Evolutionary conservation across 1,139 yeast genomes (phyloP).

Genomic region (Meyerozyma guilliermondii): DNA sequence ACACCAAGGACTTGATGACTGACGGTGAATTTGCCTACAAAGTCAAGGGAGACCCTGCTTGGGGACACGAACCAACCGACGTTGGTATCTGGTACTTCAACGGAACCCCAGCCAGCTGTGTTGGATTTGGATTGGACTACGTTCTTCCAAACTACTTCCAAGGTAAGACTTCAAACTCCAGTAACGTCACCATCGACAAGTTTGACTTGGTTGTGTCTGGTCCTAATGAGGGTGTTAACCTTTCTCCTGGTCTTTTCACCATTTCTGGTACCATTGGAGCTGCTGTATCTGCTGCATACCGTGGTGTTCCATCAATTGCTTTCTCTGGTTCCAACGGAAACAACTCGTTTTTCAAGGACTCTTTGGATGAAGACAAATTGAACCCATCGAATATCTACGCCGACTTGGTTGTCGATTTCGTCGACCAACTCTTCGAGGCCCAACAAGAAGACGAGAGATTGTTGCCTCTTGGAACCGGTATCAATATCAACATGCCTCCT

Average conservation of each 20-base stretch:
- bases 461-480: conserved; percentile 41
- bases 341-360: conserved; percentile 41
- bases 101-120: conserved; percentile 44
- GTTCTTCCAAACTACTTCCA: conserved; percentile 35
- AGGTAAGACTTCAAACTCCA: conserved; percentile 10
- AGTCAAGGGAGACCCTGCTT: conserved; percentile 39
- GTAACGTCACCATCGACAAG: conserved; percentile 23
- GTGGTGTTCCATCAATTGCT: conserved; percentile 40
- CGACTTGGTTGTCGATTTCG: conserved; percentile 31
- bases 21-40: conserved; percentile 41
- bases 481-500: conserved; percentile 45
- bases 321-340: conserved; percentile 33
- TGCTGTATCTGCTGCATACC: conserved; percentile 33
- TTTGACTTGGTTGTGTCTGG: conserved; percentile 43
- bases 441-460: conserved; percentile 25
- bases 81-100: conserved; percentile 45
- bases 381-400: conserved; percentile 40
- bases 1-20: conserved; percentile 32
- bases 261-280: conserved; percentile 44
- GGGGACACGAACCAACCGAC: conserved; percentile 43
- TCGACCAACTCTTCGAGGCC: conserved; percentile 28
- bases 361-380: conserved; percentile 21
- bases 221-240: conserved; percentile 42
- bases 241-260: conserved; percentile 33
- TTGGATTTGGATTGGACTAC: conserved; percentile 39